Percentiles rank a stretch among this genome's conserved stretches.
phyloP scores from a whole-genome alignment of 116 monocot species.

The Phalaenopsis hybrid region DNA sequence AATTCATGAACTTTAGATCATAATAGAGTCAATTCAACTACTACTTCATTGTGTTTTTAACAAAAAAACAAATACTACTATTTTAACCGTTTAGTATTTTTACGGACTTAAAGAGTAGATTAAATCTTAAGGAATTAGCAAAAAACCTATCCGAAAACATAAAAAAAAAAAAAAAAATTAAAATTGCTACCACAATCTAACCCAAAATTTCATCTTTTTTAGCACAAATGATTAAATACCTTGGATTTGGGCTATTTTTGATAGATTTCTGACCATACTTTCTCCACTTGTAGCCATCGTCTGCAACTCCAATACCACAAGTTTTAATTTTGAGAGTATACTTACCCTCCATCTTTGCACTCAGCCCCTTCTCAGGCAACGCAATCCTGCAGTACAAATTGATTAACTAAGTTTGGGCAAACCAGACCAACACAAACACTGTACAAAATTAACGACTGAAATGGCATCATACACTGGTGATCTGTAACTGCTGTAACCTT shows the following conservation, averaged over 20 bases:
- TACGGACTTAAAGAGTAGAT: too few relatives aligned
- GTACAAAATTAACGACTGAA: neutral
- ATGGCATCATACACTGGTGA: constrained; percentile 7
- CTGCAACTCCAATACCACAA: constrained; percentile 39
- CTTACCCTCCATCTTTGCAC: constrained; percentile 68
- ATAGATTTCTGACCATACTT: constrained; percentile 90
- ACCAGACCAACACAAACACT: neutral
- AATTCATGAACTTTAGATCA: too few relatives aligned
- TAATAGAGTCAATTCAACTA: too few relatives aligned
- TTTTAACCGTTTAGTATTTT: too few relatives aligned
- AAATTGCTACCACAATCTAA: too few relatives aligned
- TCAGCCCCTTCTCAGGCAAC: constrained; percentile 50
- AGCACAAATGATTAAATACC: constrained; percentile 21
- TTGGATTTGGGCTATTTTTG: constrained; percentile 94
- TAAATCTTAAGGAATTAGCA: too few relatives aligned
- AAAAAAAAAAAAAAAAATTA: too few relatives aligned
- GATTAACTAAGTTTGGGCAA: neutral
- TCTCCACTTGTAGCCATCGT: constrained; percentile 95
- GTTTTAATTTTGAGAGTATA: constrained; percentile 70
- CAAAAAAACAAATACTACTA: too few relatives aligned
- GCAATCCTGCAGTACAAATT: constrained; percentile 33
- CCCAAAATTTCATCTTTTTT: too few relatives aligned
- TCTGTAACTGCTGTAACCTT: neutral
- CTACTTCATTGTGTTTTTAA: too few relatives aligned
- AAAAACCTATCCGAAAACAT: too few relatives aligned